Base-by-base conservation (phyloP, 257 asterid species). In the Osmanthus fragrans region DNA sequence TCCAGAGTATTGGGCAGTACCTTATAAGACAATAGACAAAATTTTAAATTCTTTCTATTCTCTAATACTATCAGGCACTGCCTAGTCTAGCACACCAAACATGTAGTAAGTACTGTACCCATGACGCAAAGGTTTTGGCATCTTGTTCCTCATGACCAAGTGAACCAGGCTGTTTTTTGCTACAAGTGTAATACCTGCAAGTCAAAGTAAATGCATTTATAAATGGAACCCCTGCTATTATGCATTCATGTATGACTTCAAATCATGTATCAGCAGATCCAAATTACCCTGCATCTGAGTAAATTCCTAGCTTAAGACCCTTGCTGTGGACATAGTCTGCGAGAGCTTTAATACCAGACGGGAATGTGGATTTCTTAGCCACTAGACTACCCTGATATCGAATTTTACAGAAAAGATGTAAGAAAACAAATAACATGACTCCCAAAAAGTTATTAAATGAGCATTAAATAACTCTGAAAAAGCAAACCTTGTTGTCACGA, bases 261-360 rank as follows among this genome's bases (percentile, higher is more conserved):
- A 73, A 64, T 18, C 71, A 29, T 27, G 34, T 21, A 37, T 25
- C 66, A 21, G 25, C 39, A 42, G n/a, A 19, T 58, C 4, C 32
- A 40, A 72, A 49, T 70, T 90, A 94, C 97, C 99, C 99, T 37
- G 99, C 96, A 83, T 93, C 97, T 0, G 96, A 87, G 88, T 95
- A 95, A 73, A 95, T 92, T 80, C 98, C 98, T 71, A 92, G 77
- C 90, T 88, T 92, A 70, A 95, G 99, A 29, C 97, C 97, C 88
- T 88, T 95, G 87, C 90, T 82, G 73, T 95, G 98, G 51, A 95
- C 96, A 74, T 92, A 95, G 71, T 92, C 94, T 1, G 98, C 94
- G 76, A 94, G 79, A 63, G 96, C 97, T 86, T 94, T 92, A 5
- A 94, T 91, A 16, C 99, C 99, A 19, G 97, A 91, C 27, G 99